Conservation (phyloP, 1,284 basidiomycete genomes). For the Puccinia coronata region DNA sequence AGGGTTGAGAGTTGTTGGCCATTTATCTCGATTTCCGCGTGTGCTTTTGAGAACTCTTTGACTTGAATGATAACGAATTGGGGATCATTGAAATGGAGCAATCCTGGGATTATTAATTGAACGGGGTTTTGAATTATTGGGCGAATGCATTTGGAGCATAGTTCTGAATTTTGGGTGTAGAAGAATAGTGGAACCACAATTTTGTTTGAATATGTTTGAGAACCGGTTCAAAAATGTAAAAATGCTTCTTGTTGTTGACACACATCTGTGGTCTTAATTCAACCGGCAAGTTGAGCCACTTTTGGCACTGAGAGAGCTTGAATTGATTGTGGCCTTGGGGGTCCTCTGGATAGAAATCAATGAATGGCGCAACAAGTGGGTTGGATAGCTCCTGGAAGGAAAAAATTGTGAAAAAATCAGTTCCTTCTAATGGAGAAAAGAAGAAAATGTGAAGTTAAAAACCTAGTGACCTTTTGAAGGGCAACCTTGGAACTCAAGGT, state of each 20-base stretch:
- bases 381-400: background rate
- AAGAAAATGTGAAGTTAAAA: too few relatives aligned
- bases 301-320: conserved; percentile 8
- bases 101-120: background rate
- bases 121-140: background rate
- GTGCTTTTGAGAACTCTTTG: too few relatives aligned
- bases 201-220: background rate
- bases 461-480: too few relatives aligned
- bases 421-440: too few relatives aligned
- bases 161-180: background rate
- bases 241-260: conserved; percentile 11
- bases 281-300: background rate
- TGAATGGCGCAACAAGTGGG: background rate
- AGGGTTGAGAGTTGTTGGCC: too few relatives aligned
- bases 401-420: too few relatives aligned
- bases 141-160: background rate
- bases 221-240: background rate
- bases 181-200: background rate
- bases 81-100: background rate
- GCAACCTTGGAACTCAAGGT: too few relatives aligned
- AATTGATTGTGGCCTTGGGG: background rate
- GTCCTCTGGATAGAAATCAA: conserved; percentile 5
- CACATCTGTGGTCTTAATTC: conserved; percentile 2
- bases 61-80: background rate
- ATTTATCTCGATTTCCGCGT: too few relatives aligned